phyloP scores from a whole-genome alignment of 2,329 filamentous ascomycete species.

The Colletotrichum horii region DNA sequence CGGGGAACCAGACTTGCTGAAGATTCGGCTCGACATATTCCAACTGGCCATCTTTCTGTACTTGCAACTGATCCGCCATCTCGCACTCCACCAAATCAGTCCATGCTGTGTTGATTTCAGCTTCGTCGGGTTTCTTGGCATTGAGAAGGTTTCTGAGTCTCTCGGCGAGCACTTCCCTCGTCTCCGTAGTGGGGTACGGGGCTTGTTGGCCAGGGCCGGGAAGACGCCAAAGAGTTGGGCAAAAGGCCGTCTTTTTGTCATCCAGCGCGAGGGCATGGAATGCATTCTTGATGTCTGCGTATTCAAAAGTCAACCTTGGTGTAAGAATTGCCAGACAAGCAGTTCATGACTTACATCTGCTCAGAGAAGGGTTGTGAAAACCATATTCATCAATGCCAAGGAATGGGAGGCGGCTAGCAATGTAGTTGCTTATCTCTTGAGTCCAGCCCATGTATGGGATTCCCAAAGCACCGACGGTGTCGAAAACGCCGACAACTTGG shows the following conservation, averaged over 20 bases:
- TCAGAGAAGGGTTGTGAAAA: not conserved
- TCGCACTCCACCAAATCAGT: not conserved
- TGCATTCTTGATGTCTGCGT: not conserved
- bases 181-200: not conserved
- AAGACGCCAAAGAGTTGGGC: not conserved
- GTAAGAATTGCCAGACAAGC: rapidly evolving
- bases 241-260: not conserved
- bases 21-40: not conserved
- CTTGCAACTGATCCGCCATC: not conserved
- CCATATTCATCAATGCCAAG: not conserved
- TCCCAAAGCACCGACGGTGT: slow-evolving; percentile 17
- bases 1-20: slow-evolving; percentile 18
- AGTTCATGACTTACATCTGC: not conserved
- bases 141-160: not conserved
- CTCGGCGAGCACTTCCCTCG: not conserved
- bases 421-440: rapidly evolving
- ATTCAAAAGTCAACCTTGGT: rapidly evolving
- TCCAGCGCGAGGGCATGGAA: slow-evolving; percentile 6
- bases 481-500: slow-evolving; percentile 13
- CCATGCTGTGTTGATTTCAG: not conserved
- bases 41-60: too few species aligned
- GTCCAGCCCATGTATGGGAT: not conserved
- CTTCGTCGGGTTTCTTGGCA: not conserved
- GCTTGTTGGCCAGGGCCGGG: not conserved
- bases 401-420: rapidly evolving